Conservation (phyloP, 116 monocot genomes). For the Dioscorea cayenensis region DNA sequence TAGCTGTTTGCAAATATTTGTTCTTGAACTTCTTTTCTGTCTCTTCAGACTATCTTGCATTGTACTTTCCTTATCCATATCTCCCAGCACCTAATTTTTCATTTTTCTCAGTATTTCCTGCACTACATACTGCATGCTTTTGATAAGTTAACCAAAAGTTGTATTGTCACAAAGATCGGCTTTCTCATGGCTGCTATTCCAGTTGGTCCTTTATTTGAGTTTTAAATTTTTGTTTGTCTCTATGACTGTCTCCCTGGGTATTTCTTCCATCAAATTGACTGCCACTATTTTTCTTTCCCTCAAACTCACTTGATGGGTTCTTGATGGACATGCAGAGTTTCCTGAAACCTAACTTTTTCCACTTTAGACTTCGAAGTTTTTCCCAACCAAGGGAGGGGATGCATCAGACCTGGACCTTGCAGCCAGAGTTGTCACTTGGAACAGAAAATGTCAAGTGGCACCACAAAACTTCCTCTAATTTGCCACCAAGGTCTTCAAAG, state of each 20-base stretch:
- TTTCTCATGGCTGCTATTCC: not conserved
- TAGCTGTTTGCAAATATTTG: not conserved
- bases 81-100: not conserved
- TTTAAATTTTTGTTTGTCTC: not conserved
- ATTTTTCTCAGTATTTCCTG: not conserved
- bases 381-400: not conserved
- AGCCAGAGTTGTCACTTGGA: conserved; percentile 46
- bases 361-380: conserved; percentile 11
- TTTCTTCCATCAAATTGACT: not conserved
- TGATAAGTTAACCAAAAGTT: no score
- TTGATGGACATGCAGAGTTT: conserved; percentile 10
- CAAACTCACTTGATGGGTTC: not conserved
- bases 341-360: conserved; percentile 3
- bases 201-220: not conserved
- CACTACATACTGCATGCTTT: not conserved
- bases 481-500: conserved; percentile 65
- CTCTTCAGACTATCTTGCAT: conserved; percentile 1
- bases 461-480: conserved; percentile 48
- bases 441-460: conserved; percentile 79
- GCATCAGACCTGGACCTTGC: conserved; percentile 10
- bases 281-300: not conserved
- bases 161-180: no score
- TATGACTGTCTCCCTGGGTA: not conserved
- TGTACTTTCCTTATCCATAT: not conserved
- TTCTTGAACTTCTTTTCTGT: not conserved